phyloP scores from a whole-genome alignment of 805 yeast species.

The Komagataella mondaviorum region DNA sequence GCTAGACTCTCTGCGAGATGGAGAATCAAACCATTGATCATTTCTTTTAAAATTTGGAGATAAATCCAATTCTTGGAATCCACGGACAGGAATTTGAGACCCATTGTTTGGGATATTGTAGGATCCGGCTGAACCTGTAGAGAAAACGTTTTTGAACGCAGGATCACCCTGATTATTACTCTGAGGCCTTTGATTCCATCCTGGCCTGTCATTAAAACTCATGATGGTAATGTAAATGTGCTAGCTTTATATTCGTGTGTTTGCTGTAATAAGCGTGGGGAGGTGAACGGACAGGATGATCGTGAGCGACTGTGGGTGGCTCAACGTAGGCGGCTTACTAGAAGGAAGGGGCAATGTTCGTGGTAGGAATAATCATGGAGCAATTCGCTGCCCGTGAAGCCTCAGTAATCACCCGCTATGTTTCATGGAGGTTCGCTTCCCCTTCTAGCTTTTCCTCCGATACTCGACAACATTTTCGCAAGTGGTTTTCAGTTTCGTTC shows the following conservation, averaged over 20 bases:
- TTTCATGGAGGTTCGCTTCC: neutral
- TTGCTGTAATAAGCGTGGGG: neutral
- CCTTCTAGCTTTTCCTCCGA: neutral
- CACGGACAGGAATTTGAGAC: neutral
- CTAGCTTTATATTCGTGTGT: neutral
- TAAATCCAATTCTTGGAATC: constrained; percentile 1
- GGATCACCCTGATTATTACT: neutral
- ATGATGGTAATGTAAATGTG: neutral
- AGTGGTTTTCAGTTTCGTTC: neutral
- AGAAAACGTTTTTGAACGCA: neutral
- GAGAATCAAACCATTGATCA: neutral
- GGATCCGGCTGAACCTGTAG: neutral
- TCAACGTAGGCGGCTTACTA: neutral
- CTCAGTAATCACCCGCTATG: neutral
- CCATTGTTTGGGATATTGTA: neutral
- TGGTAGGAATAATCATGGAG: neutral
- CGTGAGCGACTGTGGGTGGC: neutral
- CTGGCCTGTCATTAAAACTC: neutral
- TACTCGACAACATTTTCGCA: neutral
- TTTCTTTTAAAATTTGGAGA: constrained; percentile 1
- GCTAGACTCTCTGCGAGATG: neutral
- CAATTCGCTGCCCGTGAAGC: neutral
- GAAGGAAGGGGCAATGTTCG: neutral
- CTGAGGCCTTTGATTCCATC: neutral
- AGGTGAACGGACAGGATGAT: neutral